Base-by-base conservation (phyloP, 164 flowering plant species). In the Stephania yunnanensis region DNA sequence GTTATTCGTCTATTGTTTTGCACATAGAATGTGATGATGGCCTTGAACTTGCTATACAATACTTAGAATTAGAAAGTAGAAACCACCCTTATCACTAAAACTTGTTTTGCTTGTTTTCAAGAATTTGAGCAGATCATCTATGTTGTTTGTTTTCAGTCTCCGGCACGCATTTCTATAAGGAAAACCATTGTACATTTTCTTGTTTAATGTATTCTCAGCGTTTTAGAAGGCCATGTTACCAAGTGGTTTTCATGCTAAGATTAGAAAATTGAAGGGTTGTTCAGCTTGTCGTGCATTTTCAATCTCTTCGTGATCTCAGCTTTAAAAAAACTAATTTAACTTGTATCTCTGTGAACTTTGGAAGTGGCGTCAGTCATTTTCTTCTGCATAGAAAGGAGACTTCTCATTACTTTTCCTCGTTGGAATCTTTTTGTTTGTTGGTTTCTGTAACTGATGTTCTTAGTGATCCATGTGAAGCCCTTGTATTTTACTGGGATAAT, bases 281-380 rank as follows among this genome's bases (percentile, higher is more conserved):
- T 73, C 25, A 36, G 42, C 2, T 73, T 11, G 13, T 58, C 22
- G 10, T 72, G 31, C 82, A 79, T 72, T 80, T 80, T 77, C 79
- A 71, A 71, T 52, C 52, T 69, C 69, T 74, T 75, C 77, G 71
- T 77, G 46, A 25, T 31, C 72, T 13, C 61, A 46, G 68, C 68
- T 70, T 64, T 36, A n/a, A 20, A 36, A 50, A 50, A 75, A 73
- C 78, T 42, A 66, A 71, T 30, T 52, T 64, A 58, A 58, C 64
- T 17, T 9, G 42, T 36, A 36, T 36, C 9, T 46, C 7, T 70
- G 74, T 10, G 19, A 58, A 58, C 64, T 58, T 74, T 74, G 73
- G 55, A 69, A 72, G 74, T 12, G 74, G 78, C 78, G 83, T 78
- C 77, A 77, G 84, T 83, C 83, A 65, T 75, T 83, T 83, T 81